These are phyloP conservation scores for Chytriomyces hyalinus DNA, from an alignment of 192 early-diverging fungal species.

Conservation along the genomic window DNA sequence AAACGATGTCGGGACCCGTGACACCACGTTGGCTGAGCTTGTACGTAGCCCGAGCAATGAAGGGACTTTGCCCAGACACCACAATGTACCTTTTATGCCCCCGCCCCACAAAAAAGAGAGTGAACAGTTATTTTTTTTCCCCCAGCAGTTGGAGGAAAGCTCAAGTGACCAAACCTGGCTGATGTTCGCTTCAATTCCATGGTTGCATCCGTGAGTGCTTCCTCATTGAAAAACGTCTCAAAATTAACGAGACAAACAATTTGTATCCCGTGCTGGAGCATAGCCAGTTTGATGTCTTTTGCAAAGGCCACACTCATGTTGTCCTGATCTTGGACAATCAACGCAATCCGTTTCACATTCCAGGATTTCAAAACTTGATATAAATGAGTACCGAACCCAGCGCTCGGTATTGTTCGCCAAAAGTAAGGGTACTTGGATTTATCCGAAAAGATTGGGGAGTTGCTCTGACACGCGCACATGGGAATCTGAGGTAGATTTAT, in stretches of 20 bases:
- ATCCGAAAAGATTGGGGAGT: background rate
- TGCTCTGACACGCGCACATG: background rate
- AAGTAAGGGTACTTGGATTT: conserved; percentile 19
- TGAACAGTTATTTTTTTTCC: no score
- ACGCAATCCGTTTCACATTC: conserved; percentile 13
- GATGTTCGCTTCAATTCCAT: background rate
- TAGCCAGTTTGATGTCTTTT: background rate
- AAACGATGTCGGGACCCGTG: no score
- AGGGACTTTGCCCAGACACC: background rate
- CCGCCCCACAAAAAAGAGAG: no score
- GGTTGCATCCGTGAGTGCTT: background rate
- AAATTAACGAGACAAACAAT: background rate
- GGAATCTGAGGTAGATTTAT: background rate
- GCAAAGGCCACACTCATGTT: background rate
- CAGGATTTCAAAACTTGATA: conserved; percentile 6
- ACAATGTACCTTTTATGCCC: conserved; percentile 11
- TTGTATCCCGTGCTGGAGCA: background rate
- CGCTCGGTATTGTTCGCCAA: background rate
- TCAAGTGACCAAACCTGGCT: no score
- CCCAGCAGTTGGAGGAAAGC: no score
- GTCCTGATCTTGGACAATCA: conserved; percentile 7
- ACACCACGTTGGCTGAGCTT: no score
- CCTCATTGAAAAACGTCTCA: background rate
- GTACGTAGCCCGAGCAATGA: background rate
- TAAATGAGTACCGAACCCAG: background rate